Percentiles rank a stretch among this genome's conserved stretches.
These are phyloP conservation scores for Primulina eburnea DNA, from an alignment of 257 asterid genomes.

Conservation along the genomic window DNA sequence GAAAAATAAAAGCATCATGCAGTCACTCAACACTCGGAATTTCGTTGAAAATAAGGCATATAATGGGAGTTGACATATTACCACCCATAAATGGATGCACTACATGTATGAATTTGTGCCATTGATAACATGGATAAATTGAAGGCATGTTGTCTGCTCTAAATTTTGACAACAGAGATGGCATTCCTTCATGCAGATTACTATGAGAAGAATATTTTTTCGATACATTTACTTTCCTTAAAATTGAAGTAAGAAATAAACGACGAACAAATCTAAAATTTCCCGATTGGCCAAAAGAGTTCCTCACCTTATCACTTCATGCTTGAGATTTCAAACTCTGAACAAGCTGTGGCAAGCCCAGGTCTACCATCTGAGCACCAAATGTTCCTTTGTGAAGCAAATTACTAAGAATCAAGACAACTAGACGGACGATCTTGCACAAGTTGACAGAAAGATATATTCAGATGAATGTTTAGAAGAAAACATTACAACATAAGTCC, in stretches of 20 bases:
- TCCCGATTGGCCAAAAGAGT: neutral
- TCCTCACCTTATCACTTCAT: conserved; percentile 83
- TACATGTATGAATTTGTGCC: neutral
- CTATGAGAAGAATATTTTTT: no score
- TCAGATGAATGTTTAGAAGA: neutral
- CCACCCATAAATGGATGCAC: neutral
- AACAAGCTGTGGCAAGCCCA: conserved; percentile 75
- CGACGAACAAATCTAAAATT: conserved; percentile 13
- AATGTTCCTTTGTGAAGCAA: conserved; percentile 74
- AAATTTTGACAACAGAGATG: neutral
- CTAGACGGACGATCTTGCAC: conserved; percentile 83
- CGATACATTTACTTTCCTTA: neutral
- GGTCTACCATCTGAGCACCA: conserved; percentile 83
- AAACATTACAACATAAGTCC: neutral
- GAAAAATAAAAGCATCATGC: neutral
- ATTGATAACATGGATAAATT: neutral
- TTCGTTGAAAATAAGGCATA: neutral
- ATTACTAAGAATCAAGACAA: conserved; percentile 78
- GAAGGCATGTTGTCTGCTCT: neutral
- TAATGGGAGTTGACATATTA: neutral
- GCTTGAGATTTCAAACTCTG: conserved; percentile 90
- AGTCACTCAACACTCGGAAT: neutral
- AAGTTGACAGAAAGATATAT: conserved; percentile 22
- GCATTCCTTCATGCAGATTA: neutral
- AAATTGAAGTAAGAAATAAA: neutral